phyloP scores from a whole-genome alignment of 1,284 basidiomycete genomes.

The Apiotrichum veenhuisii region DNA sequence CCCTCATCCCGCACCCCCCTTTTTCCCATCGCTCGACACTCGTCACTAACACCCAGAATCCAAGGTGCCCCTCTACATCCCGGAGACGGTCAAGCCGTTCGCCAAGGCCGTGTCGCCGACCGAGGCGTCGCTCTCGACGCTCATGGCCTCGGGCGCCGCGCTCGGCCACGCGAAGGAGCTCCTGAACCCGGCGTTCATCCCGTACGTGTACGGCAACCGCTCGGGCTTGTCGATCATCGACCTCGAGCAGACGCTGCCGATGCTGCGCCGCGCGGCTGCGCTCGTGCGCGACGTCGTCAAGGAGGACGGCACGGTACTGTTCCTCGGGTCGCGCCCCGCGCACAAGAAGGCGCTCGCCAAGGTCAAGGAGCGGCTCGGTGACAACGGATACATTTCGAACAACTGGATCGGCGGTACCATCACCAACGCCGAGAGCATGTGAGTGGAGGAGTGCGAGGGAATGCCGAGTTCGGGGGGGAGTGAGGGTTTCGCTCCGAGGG shows the following conservation, averaged over 20 bases:
- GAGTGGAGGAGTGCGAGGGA: conserved; percentile 18
- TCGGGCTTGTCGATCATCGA: conserved; percentile 91
- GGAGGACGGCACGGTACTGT: conserved; percentile 79
- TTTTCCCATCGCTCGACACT: too few relatives aligned
- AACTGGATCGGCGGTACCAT: conserved; percentile 93
- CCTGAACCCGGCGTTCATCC: conserved; percentile 81
- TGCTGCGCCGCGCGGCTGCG: conserved; percentile 82
- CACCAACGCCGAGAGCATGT: conserved; percentile 78
- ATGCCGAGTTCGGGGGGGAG: not conserved
- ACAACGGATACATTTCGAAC: conserved; percentile 72
- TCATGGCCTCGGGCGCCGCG: conserved; percentile 89
- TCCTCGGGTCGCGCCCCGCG: conserved; percentile 81
- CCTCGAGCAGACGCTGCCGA: conserved; percentile 86
- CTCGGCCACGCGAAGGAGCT: conserved; percentile 81
- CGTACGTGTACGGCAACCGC: conserved; percentile 91
- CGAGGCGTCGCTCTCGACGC: conserved; percentile 66
- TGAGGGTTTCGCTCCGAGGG: too few relatives aligned
- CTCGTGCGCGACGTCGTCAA: conserved; percentile 78
- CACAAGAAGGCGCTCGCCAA: conserved; percentile 70
- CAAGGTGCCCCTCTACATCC: conserved; percentile 27
- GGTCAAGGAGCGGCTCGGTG: conserved; percentile 73
- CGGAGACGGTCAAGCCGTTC: conserved; percentile 2
- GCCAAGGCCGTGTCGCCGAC: conserved; percentile 18
- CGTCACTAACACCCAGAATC: conserved; percentile 13
- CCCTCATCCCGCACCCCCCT: too few relatives aligned